Conservation (phyloP, 768 basidiomycete genomes). For the Amanita polypyramis region DNA sequence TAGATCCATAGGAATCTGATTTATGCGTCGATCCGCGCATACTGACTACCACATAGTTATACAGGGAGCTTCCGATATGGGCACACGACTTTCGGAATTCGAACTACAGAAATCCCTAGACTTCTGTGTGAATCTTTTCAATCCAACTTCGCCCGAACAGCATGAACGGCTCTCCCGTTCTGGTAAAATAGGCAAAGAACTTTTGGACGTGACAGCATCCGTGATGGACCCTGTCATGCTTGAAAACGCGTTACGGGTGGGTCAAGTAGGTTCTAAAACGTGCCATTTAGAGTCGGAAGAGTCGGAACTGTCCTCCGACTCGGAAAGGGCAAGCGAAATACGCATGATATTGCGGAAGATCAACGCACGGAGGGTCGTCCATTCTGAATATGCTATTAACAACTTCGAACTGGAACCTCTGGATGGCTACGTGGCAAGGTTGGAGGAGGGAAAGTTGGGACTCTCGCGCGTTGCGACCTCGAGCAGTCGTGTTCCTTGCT, state of each 20-base stretch:
- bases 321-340: constrained; percentile 28
- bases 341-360: constrained; percentile 54
- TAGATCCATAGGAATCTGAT: constrained; percentile 16
- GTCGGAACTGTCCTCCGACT: constrained; percentile 15
- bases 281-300: constrained; percentile 12
- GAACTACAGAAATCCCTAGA: constrained; percentile 71
- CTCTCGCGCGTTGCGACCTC: constrained; percentile 18
- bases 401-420: constrained; percentile 60
- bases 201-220: constrained; percentile 46
- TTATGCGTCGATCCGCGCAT: background rate
- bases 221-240: constrained; percentile 33
- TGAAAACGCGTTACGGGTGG: constrained; percentile 23
- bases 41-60: constrained; percentile 39
- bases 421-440: constrained; percentile 44
- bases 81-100: constrained; percentile 53
- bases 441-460: constrained; percentile 48
- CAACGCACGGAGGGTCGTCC: constrained; percentile 61
- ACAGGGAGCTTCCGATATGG: constrained; percentile 74
- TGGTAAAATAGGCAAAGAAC: constrained; percentile 22
- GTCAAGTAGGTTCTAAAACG: constrained; percentile 11
- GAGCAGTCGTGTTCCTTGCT: background rate
- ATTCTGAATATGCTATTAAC: constrained; percentile 56
- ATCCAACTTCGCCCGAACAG: constrained; percentile 54
- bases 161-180: constrained; percentile 30
- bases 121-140: constrained; percentile 68